Base-by-base conservation (phyloP, 129 eudicot genomes). In the Mikania micrantha region DNA sequence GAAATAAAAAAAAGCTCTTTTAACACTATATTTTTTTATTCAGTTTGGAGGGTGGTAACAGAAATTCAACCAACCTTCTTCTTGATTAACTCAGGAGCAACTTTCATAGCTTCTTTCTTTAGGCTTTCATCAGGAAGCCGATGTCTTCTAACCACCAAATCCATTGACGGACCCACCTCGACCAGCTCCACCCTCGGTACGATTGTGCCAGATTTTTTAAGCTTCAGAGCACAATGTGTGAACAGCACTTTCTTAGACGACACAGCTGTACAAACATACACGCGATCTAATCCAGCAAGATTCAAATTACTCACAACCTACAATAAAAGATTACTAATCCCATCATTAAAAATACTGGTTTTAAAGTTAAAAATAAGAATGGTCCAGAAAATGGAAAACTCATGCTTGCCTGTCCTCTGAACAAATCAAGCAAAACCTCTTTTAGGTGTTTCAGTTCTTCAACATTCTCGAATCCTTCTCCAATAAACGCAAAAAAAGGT, bases 101-200 rank as follows among this genome's bases (percentile, higher is more conserved):
- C 66, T 73, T 83, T 93, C 96, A 86, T 79, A 59, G 96, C 84
- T 81, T 88, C 96, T 62, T 86, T 93, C 80, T 66, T 79, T 50
- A 93, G 32, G 48, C 90, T 72, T 56, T 89, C 96, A 64, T 86
- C 89, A 67, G 99, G 96, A 34, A 71, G 80, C 72, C 96, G 95
- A 60, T 93, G 90, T 75, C 99, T 72, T 59, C 99, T 80, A 48
- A 86, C 81, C 24, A 93, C 88, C 85, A 93, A 77, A 84, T 93
- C 99, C 99, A 93, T 93, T 11, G 99, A 84, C 3, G 99, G 99
- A 41, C 99, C 96, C 50, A 89, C 99, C 78, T 93, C 99, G 29
- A 89, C 88, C 67, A 93, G 78, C 81, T 93, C 99, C 71, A 93
- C 83, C 60, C 78, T 83, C 3, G 96, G 99, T 10, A 93, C 92